phyloP scores from a whole-genome alignment of 176 grass and related monocot genomes.

The Musa acuminata region DNA sequence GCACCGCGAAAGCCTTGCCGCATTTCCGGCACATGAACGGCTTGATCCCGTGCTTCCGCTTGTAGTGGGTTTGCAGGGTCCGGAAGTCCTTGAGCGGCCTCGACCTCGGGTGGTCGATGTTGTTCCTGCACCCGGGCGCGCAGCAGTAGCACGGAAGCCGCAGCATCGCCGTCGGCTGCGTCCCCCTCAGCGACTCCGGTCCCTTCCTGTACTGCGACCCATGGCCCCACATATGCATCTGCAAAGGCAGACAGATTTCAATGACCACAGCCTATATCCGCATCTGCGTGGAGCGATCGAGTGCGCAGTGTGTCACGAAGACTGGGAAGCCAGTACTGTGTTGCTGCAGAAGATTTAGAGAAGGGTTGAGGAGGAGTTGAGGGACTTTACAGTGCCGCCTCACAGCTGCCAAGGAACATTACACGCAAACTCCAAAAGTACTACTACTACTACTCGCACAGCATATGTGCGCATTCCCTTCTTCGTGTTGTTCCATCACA shows the following conservation, averaged over 20 bases:
- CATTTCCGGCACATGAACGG: slow-evolving; percentile 97
- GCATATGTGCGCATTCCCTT: slow-evolving; percentile 21
- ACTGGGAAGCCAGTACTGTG: background rate
- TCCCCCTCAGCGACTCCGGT: slow-evolving; percentile 59
- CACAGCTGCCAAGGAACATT: slow-evolving; percentile 11
- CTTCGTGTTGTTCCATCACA: slow-evolving; percentile 43
- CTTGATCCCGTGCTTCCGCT: slow-evolving; percentile 86
- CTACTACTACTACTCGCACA: slow-evolving; percentile 4
- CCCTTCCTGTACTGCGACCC: slow-evolving; percentile 82
- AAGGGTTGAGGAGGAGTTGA: slow-evolving; percentile 21
- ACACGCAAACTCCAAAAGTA: slow-evolving; percentile 13
- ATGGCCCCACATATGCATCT: slow-evolving; percentile 95
- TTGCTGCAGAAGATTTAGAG: slow-evolving; percentile 24
- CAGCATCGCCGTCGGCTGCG: slow-evolving; percentile 80
- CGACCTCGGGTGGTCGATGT: slow-evolving; percentile 75
- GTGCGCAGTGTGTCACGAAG: slow-evolving; percentile 7
- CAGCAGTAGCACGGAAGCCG: slow-evolving; percentile 88
- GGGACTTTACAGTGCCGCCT: slow-evolving; percentile 1
- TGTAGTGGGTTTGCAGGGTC: slow-evolving; percentile 87
- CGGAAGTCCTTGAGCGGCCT: slow-evolving; percentile 79
- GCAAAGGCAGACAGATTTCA: background rate
- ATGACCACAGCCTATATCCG: background rate
- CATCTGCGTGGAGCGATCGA: background rate
- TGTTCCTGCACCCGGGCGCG: slow-evolving; percentile 68
- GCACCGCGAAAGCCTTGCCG: slow-evolving; percentile 83